Percentiles rank a stretch among this genome's conserved stretches.
Conservation (phyloP, 345 rosid genomes). For the Boechera retrofracta region DNA sequence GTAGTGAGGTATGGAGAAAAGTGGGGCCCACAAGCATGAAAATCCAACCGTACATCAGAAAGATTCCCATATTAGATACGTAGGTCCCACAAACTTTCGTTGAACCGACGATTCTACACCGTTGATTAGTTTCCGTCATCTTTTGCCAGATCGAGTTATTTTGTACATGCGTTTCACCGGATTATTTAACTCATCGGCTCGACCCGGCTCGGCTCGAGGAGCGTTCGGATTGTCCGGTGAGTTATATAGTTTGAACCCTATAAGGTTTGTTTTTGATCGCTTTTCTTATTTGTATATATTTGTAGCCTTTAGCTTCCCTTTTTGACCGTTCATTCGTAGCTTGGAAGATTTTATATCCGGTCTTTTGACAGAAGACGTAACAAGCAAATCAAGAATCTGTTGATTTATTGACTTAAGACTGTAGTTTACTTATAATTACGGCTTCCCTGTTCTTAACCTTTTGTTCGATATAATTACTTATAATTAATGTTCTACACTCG, state of each 20-base stretch:
- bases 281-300: background rate
- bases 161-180: slow-evolving; percentile 1
- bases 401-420: background rate
- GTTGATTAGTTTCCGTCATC: slow-evolving; percentile 47
- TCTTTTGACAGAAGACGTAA: slow-evolving; percentile 37
- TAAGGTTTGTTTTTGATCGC: background rate
- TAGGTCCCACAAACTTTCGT: slow-evolving; percentile 28
- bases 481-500: too few species aligned
- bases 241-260: too few species aligned
- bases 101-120: slow-evolving; percentile 50
- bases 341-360: slow-evolving; percentile 12
- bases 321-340: slow-evolving; percentile 31
- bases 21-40: slow-evolving; percentile 36
- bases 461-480: too few species aligned
- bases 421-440: background rate
- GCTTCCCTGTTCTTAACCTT: background rate
- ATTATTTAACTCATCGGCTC: slow-evolving; percentile 9
- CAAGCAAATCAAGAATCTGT: slow-evolving; percentile 43
- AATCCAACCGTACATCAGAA: slow-evolving; percentile 44
- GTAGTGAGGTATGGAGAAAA: slow-evolving; percentile 3
- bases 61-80: slow-evolving; percentile 49
- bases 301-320: slow-evolving; percentile 14
- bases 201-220: slow-evolving; percentile 35
- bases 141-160: background rate
- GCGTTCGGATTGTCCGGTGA: slow-evolving; percentile 21